phyloP scores from a whole-genome alignment of 1,284 basidiomycete species.

The Ustilago shanxiensis region DNA sequence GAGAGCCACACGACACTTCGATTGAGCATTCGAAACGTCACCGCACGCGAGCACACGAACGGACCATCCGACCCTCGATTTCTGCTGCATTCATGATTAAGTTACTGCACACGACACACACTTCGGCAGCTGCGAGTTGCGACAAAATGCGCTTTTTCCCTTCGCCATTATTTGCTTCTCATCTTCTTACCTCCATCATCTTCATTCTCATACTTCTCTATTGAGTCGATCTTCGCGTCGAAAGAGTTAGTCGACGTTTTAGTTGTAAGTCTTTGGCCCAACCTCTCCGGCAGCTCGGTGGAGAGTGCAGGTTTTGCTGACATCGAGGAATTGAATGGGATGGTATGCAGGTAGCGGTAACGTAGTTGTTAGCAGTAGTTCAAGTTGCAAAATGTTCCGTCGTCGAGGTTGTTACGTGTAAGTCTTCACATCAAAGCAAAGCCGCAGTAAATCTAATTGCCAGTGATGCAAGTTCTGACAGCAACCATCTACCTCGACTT shows the following conservation, averaged over 20 bases:
- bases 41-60: constrained; percentile 8
- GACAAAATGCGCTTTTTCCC: not conserved
- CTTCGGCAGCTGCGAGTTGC: not conserved
- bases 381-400: constrained; percentile 5
- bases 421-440: not conserved
- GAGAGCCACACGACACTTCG: not conserved
- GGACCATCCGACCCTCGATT: constrained; percentile 1
- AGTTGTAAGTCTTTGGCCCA: not conserved
- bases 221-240: not conserved
- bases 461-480: not conserved
- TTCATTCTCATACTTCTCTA: not conserved
- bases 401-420: constrained; percentile 8
- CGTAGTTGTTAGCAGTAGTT: constrained; percentile 3
- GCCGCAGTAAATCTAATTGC: no score
- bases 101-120: constrained; percentile 15
- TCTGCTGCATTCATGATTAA: no score
- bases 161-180: not conserved
- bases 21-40: constrained; percentile 1
- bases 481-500: not conserved
- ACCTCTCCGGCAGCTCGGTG: no score
- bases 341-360: constrained; percentile 2
- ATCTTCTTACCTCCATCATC: not conserved
- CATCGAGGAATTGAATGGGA: not conserved
- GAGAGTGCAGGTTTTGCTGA: not conserved
- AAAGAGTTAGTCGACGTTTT: not conserved